Conservation (phyloP, 1,284 basidiomycete genomes). For the Fistulina hepatica region DNA sequence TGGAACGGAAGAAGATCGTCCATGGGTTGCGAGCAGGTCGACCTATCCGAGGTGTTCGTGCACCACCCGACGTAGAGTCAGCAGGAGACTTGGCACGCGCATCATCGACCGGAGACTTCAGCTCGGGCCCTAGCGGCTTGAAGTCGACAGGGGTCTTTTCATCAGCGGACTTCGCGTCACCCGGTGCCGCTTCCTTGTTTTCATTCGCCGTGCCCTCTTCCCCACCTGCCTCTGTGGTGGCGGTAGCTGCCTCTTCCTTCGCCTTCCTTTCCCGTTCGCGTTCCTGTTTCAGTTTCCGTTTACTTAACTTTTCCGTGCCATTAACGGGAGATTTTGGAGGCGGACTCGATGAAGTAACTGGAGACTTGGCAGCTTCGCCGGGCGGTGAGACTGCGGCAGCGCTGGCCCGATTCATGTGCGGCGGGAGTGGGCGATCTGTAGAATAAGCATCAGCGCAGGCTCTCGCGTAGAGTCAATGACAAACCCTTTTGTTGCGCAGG, state of each 20-base stretch:
- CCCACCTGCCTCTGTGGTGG: conserved; percentile 20
- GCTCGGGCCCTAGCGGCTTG: too few species aligned
- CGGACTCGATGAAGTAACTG: too few species aligned
- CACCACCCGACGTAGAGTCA: conserved; percentile 40
- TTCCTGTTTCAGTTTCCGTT: too few species aligned
- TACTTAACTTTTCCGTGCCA: too few species aligned
- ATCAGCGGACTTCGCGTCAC: conserved; percentile 10
- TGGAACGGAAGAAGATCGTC: conserved; percentile 53
- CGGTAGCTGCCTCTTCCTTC: conserved; percentile 2
- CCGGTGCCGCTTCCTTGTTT: conserved; percentile 25
- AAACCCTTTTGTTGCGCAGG: too few species aligned
- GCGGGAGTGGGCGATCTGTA: conserved; percentile 29
- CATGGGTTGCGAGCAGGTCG: conserved; percentile 63
- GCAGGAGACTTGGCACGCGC: conserved; percentile 37
- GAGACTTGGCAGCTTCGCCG: too few species aligned
- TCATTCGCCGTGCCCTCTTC: conserved; percentile 23
- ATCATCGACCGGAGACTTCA: conserved; percentile 21
- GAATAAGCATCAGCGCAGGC: too few species aligned
- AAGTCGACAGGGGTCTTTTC: conserved; percentile 8
- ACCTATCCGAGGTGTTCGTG: conserved; percentile 53
- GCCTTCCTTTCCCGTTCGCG: too few species aligned
- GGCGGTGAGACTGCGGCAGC: too few species aligned
- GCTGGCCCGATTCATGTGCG: too few species aligned
- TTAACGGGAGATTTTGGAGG: too few species aligned
- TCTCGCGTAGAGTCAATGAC: too few species aligned